Conservation (phyloP, 2,329 filamentous ascomycete species). For the Aureobasidium sp. region DNA sequence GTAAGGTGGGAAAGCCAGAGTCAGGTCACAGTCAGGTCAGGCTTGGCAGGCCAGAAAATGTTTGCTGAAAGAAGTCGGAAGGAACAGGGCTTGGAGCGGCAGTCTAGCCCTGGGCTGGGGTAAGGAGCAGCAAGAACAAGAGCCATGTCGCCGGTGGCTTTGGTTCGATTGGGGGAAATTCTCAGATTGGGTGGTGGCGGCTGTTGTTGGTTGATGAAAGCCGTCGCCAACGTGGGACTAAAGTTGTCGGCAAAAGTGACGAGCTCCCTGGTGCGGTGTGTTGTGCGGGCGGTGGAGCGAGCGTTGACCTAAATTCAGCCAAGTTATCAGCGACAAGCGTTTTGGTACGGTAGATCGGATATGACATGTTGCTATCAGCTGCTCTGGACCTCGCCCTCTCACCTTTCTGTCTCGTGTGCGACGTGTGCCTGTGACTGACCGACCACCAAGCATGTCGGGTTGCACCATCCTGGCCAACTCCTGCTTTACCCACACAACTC, state of each 20-base stretch:
- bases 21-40: not conserved
- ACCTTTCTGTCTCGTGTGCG: not conserved
- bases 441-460: conserved; percentile 1
- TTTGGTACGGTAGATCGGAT: not conserved
- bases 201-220: not conserved
- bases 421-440: not conserved
- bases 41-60: not conserved
- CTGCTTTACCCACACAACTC: not conserved
- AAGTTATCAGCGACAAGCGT: not conserved
- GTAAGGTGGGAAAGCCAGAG: not conserved
- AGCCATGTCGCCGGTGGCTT: not conserved
- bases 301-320: not conserved
- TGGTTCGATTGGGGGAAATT: not conserved
- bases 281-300: not conserved
- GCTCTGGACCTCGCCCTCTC: not conserved
- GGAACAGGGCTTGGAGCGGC: not conserved
- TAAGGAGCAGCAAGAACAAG: not conserved
- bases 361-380: conserved; percentile 7
- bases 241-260: not conserved
- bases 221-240: not conserved
- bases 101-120: not conserved
- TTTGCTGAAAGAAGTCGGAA: not conserved
- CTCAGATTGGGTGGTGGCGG: not conserved
- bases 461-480: not conserved
- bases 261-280: not conserved